Evolutionary conservation across 129 eudicot species (phyloP).

Genomic region (carrot (Daucus carota)): DNA sequence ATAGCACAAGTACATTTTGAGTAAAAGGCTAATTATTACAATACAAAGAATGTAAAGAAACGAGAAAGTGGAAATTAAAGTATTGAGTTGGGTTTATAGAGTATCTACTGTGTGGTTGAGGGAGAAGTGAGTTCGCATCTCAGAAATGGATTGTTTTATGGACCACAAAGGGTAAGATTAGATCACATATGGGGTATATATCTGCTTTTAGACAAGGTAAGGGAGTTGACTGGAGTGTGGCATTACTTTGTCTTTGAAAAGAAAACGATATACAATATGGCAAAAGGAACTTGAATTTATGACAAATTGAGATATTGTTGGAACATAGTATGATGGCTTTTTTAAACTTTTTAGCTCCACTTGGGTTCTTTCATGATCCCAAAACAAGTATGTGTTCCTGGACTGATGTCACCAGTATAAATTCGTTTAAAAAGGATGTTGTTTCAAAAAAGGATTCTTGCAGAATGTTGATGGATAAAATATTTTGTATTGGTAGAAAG

Average conservation of each 20-base stretch:
- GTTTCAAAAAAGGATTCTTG: background rate
- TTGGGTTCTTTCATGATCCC: slow-evolving; percentile 4
- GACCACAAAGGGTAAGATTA: slow-evolving; percentile 16
- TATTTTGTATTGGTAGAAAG: background rate
- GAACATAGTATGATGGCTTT: slow-evolving; percentile 1
- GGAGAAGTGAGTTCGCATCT: slow-evolving; percentile 11
- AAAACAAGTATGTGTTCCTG: background rate
- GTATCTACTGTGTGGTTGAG: slow-evolving; percentile 17
- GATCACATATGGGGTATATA: slow-evolving; percentile 9
- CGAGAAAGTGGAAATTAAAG: background rate
- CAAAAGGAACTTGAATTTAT: background rate
- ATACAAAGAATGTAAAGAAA: background rate
- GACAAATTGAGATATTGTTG: background rate
- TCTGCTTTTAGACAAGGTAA: slow-evolving; percentile 15
- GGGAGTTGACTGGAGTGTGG: slow-evolving; percentile 19
- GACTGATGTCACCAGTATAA: background rate
- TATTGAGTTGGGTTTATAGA: slow-evolving; percentile 3
- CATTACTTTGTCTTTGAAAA: background rate
- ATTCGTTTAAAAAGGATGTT: background rate
- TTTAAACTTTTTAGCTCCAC: background rate
- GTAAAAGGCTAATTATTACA: background rate
- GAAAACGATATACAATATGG: slow-evolving; percentile 4
- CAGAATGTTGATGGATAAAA: background rate
- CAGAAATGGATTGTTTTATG: slow-evolving; percentile 15
- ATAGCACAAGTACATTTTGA: background rate